phyloP scores from a whole-genome alignment of 2,329 filamentous ascomycete species.

The Capronia coronata region DNA sequence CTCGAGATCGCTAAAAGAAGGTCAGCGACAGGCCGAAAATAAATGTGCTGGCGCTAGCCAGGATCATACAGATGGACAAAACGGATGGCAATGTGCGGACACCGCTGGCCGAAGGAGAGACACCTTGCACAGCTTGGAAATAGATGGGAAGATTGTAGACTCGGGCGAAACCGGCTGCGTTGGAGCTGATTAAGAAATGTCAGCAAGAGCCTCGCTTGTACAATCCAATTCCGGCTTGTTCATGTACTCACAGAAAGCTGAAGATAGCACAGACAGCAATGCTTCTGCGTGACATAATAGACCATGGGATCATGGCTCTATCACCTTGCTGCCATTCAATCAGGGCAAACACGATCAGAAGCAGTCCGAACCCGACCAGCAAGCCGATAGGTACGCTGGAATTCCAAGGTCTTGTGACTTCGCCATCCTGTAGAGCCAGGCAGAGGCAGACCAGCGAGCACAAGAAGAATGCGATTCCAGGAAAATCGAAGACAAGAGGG shows the following conservation, averaged over 20 bases:
- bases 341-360: constrained; percentile 33
- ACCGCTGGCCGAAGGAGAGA: constrained; percentile 34
- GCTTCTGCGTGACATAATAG: constrained; percentile 12
- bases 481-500: constrained; percentile 32
- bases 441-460: constrained; percentile 49
- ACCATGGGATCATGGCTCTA: constrained; percentile 30
- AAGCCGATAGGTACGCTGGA: constrained; percentile 46
- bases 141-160: constrained; percentile 44
- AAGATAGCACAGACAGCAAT: constrained; percentile 19
- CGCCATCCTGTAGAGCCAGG: constrained; percentile 54
- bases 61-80: constrained; percentile 22
- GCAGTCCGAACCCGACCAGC: constrained; percentile 44
- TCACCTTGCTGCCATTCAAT: constrained; percentile 34
- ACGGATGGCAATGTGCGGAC: constrained; percentile 40
- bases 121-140: constrained; percentile 40
- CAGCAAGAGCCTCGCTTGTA: no score
- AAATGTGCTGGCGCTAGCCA: neutral
- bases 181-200: no score
- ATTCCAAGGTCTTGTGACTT: constrained; percentile 47
- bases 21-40: neutral
- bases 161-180: constrained; percentile 22
- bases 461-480: constrained; percentile 46
- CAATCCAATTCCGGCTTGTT: no score
- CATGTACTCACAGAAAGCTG: constrained; percentile 29
- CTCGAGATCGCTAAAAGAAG: constrained; percentile 19